Base-by-base conservation (phyloP, 2,329 filamentous ascomycete genomes). In the Exophiala calicioides region DNA sequence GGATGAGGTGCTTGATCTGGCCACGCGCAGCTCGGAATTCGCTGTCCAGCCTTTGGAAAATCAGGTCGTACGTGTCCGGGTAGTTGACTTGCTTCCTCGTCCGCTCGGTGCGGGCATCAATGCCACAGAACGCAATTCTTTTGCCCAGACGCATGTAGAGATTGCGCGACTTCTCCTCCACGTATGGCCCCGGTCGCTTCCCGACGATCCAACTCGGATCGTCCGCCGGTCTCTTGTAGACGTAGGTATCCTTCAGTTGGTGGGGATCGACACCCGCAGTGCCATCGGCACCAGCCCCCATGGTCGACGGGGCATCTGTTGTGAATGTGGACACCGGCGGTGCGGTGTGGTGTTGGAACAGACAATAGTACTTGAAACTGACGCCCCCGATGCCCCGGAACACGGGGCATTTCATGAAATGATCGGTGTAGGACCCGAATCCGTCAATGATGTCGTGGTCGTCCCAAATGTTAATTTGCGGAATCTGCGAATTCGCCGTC, bases 1-100 rank as follows among this genome's bases (percentile, higher is more conserved):
- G 66, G 29, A 85, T 71, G 16, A 85, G 62, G 60, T 85, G 81
- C 66, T 81, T 84, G 62, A 84, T 77, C 13, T 78, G 71, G 20
- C 73, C 74, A 45, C 78, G 74, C 4, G 69, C 63, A 1, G 70
- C 72, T 0, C 65, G 60, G 8, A 84, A 68, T 53, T 83, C 78
- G 8, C 66, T 63, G 21, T 74, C 63, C 3, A 82, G 65, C 3
- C 79, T 76, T 26, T 72, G 61, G 59, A 84, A 84, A 35, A 85
- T 74, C 71, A 79, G 53, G 61, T 78, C 63, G 70, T 85, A 67
- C 65, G 90, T 70, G 67, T 85, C 69, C 47, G 73, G 66, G 60
- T 95, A 96, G 71, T 96, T 96, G 69, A 97, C 83, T 68, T 95
- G 90, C 62, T 94, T 89, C 27, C 91, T 82, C 6, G 91, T 96